These are phyloP conservation scores for Melampsora larici-populina DNA, from an alignment of 1,284 basidiomycete species.

Conservation along the genomic window DNA sequence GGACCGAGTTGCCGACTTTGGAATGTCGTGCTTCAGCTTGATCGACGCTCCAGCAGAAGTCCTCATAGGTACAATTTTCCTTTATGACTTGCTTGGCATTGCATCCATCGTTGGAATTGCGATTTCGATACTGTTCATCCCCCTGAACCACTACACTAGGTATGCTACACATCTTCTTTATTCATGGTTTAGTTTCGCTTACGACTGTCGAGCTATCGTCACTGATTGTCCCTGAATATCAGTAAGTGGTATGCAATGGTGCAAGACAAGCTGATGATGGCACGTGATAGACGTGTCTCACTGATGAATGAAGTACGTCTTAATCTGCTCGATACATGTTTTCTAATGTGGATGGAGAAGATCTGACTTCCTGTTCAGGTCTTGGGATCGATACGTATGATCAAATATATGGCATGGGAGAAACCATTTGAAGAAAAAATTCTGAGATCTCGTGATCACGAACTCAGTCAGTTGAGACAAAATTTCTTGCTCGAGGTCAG, in stretches of 20 bases:
- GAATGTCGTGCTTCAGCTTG: not conserved
- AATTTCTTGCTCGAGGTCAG: slow-evolving; percentile 14
- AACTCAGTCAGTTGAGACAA: slow-evolving; percentile 6
- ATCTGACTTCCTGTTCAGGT: slow-evolving; percentile 42
- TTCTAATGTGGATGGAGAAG: slow-evolving; percentile 47
- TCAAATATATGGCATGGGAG: slow-evolving; percentile 20
- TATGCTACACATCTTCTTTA: not conserved
- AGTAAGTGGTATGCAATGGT: slow-evolving; percentile 10
- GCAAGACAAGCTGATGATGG: slow-evolving; percentile 43
- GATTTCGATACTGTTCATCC: slow-evolving; percentile 45
- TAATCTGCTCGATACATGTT: slow-evolving; percentile 48
- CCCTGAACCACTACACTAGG: slow-evolving; percentile 44
- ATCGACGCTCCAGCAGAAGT: slow-evolving; percentile 24
- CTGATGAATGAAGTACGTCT: slow-evolving; percentile 47
- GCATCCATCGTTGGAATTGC: slow-evolving; percentile 47
- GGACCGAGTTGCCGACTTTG: slow-evolving; percentile 5
- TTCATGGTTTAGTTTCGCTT: not conserved
- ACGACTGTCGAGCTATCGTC: not conserved
- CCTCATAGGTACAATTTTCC: slow-evolving; percentile 46
- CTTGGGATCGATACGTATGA: slow-evolving; percentile 44
- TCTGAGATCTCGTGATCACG: slow-evolving; percentile 20
- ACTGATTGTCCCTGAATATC: not conserved
- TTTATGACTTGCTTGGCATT: slow-evolving; percentile 48
- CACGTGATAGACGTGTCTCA: slow-evolving; percentile 46
- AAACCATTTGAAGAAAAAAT: slow-evolving; percentile 10